phyloP scores from a whole-genome alignment of 2,329 filamentous ascomycete species.

The Sporothrix brasiliensis region DNA sequence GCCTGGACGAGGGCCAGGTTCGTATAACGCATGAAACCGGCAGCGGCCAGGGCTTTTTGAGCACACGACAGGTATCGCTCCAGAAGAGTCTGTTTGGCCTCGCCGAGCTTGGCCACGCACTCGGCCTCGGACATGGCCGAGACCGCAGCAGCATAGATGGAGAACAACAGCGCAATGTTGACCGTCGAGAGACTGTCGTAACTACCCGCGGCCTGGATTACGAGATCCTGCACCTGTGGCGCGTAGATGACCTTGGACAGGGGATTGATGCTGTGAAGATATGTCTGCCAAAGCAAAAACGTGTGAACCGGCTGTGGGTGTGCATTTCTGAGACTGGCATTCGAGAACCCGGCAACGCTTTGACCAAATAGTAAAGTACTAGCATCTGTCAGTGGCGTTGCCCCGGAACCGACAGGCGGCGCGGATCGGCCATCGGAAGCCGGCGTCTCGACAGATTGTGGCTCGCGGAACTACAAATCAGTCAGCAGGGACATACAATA shows the following conservation, averaged over 20 bases:
- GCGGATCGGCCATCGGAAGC: constrained; percentile 30
- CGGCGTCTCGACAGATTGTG: constrained; percentile 32
- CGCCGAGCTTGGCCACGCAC: constrained; percentile 28
- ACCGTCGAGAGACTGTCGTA: constrained; percentile 32
- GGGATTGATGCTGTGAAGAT: constrained; percentile 57
- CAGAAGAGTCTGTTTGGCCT: constrained; percentile 10
- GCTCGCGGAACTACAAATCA: constrained; percentile 36
- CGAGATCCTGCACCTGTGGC: constrained; percentile 48
- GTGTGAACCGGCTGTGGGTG: constrained; percentile 44
- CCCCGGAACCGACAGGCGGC: constrained; percentile 47
- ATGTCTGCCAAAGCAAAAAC: constrained; percentile 47
- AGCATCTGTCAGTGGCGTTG: constrained; percentile 49
- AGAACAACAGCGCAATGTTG: constrained; percentile 45
- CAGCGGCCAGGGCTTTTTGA: constrained; percentile 60
- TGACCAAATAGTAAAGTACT: constrained; percentile 40
- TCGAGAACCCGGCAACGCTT: not conserved
- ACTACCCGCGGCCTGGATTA: constrained; percentile 33
- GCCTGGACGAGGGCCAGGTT: constrained; percentile 62
- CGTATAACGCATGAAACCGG: constrained; percentile 59
- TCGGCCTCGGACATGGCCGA: constrained; percentile 59
- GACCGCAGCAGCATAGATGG: constrained; percentile 58
- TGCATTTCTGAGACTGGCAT: constrained; percentile 36
- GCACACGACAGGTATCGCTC: constrained; percentile 50
- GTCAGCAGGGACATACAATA: not conserved
- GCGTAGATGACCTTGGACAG: constrained; percentile 56